Conservation (phyloP, 2,329 filamentous ascomycete species). For the Seiridium unicorne region DNA sequence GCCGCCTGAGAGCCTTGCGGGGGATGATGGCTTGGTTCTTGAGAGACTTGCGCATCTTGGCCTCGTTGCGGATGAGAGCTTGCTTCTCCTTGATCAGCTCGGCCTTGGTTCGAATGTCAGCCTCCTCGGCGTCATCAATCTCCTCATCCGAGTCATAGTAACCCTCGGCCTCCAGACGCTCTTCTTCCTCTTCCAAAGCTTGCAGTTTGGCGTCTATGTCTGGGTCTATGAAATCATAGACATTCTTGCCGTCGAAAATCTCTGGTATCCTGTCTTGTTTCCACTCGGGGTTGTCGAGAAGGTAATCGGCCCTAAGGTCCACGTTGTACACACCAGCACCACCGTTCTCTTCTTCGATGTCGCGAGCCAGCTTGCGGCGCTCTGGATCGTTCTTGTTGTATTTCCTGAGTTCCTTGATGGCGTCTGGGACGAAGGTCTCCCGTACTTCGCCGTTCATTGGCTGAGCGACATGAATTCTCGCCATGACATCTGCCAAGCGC, state of each 20-base stretch:
- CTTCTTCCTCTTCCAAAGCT: slow-evolving; percentile 92
- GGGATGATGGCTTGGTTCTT: slow-evolving; percentile 97
- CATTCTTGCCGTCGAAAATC: slow-evolving; percentile 91
- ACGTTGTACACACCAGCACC: slow-evolving; percentile 96
- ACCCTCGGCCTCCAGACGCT: slow-evolving; percentile 84
- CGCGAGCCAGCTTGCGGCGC: slow-evolving; percentile 74
- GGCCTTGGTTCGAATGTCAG: slow-evolving; percentile 86
- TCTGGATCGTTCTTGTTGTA: slow-evolving; percentile 91
- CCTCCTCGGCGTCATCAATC: slow-evolving; percentile 84
- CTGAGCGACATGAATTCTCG: slow-evolving; percentile 94
- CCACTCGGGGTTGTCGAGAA: slow-evolving; percentile 87
- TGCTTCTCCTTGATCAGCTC: slow-evolving; percentile 95
- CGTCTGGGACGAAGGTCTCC: slow-evolving; percentile 87
- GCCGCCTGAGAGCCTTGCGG: slow-evolving; percentile 75
- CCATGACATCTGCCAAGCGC: slow-evolving; percentile 84
- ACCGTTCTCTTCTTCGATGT: slow-evolving; percentile 88
- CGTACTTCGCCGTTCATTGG: slow-evolving; percentile 78
- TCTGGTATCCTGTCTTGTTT: slow-evolving; percentile 96
- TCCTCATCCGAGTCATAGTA: slow-evolving; percentile 87
- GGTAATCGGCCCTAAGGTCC: slow-evolving; percentile 84
- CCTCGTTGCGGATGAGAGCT: slow-evolving; percentile 87
- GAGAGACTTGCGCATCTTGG: slow-evolving; percentile 90
- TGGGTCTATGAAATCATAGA: slow-evolving; percentile 95
- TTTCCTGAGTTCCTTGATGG: slow-evolving; percentile 75
- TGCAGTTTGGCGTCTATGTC: slow-evolving; percentile 93